phyloP scores from a whole-genome alignment of 768 basidiomycete species.

The Lactarius akahatsu region DNA sequence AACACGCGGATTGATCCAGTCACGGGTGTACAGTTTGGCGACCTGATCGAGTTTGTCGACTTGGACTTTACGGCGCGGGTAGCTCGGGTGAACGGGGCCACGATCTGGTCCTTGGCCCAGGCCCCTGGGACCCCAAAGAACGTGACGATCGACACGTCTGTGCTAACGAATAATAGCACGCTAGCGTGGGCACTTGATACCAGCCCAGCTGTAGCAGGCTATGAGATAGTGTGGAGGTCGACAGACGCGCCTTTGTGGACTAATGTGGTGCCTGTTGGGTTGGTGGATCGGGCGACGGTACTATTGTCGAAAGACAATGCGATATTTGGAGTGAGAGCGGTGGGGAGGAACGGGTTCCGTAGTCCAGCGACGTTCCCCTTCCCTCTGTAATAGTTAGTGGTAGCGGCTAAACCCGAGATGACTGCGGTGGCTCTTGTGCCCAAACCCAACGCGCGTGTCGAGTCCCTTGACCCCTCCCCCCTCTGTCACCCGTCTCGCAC shows the following conservation, averaged over 20 bases:
- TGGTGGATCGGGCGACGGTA: constrained; percentile 43
- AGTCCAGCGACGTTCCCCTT: constrained; percentile 47
- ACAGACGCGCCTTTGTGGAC: constrained; percentile 50
- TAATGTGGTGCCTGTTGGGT: constrained; percentile 49
- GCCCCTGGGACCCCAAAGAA: constrained; percentile 54
- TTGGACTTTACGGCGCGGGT: constrained; percentile 52
- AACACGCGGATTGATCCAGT: constrained; percentile 46
- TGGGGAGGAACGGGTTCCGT: constrained; percentile 51
- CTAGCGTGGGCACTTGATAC: constrained; percentile 46
- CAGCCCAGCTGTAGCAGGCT: constrained; percentile 42
- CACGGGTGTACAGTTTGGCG: constrained; percentile 55
- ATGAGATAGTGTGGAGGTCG: constrained; percentile 53
- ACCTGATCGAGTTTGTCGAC: constrained; percentile 53
- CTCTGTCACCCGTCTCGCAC: background rate
- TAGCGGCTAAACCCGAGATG: constrained; percentile 12
- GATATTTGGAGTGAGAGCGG: constrained; percentile 47
- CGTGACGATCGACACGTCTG: constrained; percentile 46
- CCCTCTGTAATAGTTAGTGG: background rate
- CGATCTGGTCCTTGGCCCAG: constrained; percentile 54
- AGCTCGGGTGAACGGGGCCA: constrained; percentile 51
- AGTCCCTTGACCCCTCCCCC: constrained; percentile 1
- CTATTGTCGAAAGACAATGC: constrained; percentile 52
- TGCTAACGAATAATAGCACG: constrained; percentile 55
- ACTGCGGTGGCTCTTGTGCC: background rate
- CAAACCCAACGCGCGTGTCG: constrained; percentile 4